These are phyloP conservation scores for Xylariales sp. DNA, from an alignment of 2,329 filamentous ascomycete species.

Conservation along the genomic window DNA sequence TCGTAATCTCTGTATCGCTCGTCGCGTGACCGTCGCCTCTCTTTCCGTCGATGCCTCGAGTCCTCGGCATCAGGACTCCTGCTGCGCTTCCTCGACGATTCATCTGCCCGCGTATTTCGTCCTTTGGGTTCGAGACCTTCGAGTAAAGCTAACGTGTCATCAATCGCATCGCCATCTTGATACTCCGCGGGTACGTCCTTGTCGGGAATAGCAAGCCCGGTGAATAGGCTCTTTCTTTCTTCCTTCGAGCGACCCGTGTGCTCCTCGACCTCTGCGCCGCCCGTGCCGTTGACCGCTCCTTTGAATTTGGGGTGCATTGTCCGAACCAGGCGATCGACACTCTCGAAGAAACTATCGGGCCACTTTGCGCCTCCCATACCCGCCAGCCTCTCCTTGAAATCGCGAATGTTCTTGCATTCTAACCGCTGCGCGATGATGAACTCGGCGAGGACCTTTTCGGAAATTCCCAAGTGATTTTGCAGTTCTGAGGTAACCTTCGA, in stretches of 20 bases:
- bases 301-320: slow-evolving; percentile 92
- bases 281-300: slow-evolving; percentile 37
- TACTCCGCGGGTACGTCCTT: slow-evolving; percentile 41
- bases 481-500: slow-evolving; percentile 93
- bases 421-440: slow-evolving; percentile 90
- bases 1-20: slow-evolving; percentile 29
- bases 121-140: slow-evolving; percentile 75
- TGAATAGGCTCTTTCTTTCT: slow-evolving; percentile 84
- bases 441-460: slow-evolving; percentile 92
- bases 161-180: slow-evolving; percentile 63
- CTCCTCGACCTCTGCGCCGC: slow-evolving; percentile 31
- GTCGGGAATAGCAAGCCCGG: slow-evolving; percentile 82
- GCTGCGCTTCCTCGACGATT: slow-evolving; percentile 50
- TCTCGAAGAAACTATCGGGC: slow-evolving; percentile 81
- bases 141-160: slow-evolving; percentile 89
- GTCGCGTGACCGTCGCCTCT: slow-evolving; percentile 21
- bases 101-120: slow-evolving; percentile 32
- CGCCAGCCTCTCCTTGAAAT: slow-evolving; percentile 74
- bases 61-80: slow-evolving; percentile 46
- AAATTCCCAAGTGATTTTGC: slow-evolving; percentile 87
- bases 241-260: slow-evolving; percentile 43
- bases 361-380: slow-evolving; percentile 77
- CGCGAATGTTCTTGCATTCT: slow-evolving; percentile 63
- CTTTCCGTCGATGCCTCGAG: slow-evolving; percentile 29
- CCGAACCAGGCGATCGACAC: slow-evolving; percentile 80